These are phyloP conservation scores for Prunus salicina DNA, from an alignment of 306 rosid species.

Conservation along the genomic window DNA sequence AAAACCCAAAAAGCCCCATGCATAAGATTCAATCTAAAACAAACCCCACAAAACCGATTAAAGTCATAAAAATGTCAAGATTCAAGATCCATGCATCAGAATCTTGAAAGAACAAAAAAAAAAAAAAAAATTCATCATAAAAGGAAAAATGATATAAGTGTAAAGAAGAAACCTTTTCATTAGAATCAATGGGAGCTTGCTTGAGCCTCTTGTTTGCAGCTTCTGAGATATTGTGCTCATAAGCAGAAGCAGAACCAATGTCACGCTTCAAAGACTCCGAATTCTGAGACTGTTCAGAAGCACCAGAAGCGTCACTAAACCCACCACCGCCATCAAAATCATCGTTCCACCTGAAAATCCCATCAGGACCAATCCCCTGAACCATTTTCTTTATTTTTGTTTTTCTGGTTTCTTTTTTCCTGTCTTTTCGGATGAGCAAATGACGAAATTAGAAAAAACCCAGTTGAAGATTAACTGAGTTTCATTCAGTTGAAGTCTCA, in stretches of 20 bases:
- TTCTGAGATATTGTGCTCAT: background rate
- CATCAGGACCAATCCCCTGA: conserved; percentile 2
- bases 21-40: background rate
- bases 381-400: background rate
- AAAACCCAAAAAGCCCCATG: background rate
- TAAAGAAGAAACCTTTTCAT: background rate
- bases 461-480: background rate
- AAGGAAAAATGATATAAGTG: too few relatives aligned
- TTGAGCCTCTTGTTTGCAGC: conserved; percentile 20
- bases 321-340: background rate
- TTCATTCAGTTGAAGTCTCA: background rate
- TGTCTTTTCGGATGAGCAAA: background rate
- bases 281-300: background rate
- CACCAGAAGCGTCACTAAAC: background rate
- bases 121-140: too few relatives aligned
- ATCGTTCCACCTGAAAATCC: background rate
- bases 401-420: background rate
- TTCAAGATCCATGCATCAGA: background rate
- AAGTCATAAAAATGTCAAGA: background rate
- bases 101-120: background rate
- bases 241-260: background rate
- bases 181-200: background rate
- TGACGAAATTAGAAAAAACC: background rate
- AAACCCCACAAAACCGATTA: background rate
- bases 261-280: background rate